phyloP scores from a whole-genome alignment of 306 rosid genomes.

The Abrus precatorius region DNA sequence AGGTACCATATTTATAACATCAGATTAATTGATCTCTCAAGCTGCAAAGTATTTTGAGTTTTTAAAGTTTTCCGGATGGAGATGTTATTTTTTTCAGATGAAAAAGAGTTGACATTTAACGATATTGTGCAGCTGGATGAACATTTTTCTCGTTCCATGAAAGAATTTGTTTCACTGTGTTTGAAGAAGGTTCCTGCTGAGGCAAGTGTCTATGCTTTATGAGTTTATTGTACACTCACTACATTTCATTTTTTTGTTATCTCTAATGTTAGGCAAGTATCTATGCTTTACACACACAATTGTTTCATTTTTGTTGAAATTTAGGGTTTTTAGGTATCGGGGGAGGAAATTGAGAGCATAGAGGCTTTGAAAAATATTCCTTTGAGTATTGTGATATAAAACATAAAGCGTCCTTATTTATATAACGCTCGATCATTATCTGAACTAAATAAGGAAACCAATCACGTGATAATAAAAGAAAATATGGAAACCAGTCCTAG shows the following conservation, averaged over 20 bases:
- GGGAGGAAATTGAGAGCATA: no score
- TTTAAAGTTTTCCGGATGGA: conserved; percentile 35
- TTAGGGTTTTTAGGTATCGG: no score
- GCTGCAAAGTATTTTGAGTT: conserved; percentile 1
- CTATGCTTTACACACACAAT: background rate
- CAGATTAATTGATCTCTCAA: conserved; percentile 22
- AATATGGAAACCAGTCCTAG: no score
- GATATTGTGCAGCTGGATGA: conserved; percentile 85
- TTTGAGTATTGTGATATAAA: no score
- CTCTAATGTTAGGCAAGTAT: conserved; percentile 44
- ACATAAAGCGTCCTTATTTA: no score
- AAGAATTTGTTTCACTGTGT: conserved; percentile 91
- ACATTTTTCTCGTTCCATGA: conserved; percentile 91
- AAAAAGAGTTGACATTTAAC: conserved; percentile 38
- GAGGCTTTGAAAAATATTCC: no score
- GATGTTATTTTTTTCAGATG: conserved; percentile 18
- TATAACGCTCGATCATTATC: no score
- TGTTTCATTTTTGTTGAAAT: conserved; percentile 15
- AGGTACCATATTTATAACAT: conserved; percentile 57
- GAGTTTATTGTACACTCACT: background rate
- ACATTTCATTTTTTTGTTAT: conserved; percentile 11
- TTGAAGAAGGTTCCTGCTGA: conserved; percentile 91
- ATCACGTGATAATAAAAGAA: no score
- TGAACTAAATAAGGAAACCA: no score
- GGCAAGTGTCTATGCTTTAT: conserved; percentile 58